Conservation (phyloP, 2,329 filamentous ascomycete species). For the Diaporthe velutina region DNA sequence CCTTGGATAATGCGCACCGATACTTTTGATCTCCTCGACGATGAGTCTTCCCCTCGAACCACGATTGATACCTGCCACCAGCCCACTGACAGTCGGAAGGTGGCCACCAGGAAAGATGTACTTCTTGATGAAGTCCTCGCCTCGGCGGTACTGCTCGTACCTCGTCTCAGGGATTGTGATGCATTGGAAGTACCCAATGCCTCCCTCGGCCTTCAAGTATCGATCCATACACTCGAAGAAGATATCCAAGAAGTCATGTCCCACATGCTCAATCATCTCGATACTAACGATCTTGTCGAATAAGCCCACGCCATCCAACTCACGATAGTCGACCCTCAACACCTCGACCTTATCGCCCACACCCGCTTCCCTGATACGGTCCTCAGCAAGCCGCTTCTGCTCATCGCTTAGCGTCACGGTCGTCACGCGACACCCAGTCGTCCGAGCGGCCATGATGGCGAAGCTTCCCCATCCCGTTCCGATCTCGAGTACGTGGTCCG, state of each 20-base stretch:
- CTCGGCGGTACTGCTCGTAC: constrained; percentile 29
- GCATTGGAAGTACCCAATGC: constrained; percentile 38
- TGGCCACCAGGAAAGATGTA: constrained; percentile 40
- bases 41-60: constrained; percentile 33
- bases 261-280: constrained; percentile 41
- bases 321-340: constrained; percentile 37
- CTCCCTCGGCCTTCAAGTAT: constrained; percentile 33
- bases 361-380: constrained; percentile 28
- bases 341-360: constrained; percentile 30
- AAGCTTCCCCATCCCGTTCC: constrained; percentile 40
- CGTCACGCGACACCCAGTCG: constrained; percentile 37
- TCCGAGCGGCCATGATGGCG: constrained; percentile 34
- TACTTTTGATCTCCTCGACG: constrained; percentile 39
- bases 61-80: constrained; percentile 34
- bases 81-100: constrained; percentile 37
- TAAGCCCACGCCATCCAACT: constrained; percentile 2
- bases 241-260: constrained; percentile 34
- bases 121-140: constrained; percentile 40
- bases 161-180: constrained; percentile 39
- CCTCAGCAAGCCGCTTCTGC: constrained; percentile 37
- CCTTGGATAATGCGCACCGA: constrained; percentile 35
- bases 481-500: constrained; percentile 40
- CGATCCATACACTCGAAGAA: constrained; percentile 39
- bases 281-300: constrained; percentile 40
- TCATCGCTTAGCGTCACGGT: constrained; percentile 36